Conservation (phyloP, 352 stramenopile genomes). For the Saprolegnia parasitica region DNA sequence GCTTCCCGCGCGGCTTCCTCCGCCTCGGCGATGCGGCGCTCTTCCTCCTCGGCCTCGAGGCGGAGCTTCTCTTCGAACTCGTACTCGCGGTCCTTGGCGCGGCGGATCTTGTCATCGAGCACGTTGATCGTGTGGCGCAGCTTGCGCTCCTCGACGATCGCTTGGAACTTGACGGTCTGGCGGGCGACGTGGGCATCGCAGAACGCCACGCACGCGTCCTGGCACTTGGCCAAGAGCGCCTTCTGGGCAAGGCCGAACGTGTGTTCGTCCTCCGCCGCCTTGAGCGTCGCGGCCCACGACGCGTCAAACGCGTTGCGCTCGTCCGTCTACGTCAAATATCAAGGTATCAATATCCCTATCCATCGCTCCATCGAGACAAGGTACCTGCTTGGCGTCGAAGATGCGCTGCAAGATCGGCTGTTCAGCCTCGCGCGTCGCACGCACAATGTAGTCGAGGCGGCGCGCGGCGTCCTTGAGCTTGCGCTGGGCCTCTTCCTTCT, state of each 20-base stretch:
- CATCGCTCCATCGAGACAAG: too few species aligned
- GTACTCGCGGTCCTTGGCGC: conserved; percentile 55
- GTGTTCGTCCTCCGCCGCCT: conserved; percentile 82
- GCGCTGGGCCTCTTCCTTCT: conserved; percentile 92
- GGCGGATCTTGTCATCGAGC: conserved; percentile 53
- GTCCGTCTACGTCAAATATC: conserved; percentile 36
- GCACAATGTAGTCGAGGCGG: conserved; percentile 94
- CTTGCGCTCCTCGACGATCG: conserved; percentile 77
- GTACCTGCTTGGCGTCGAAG: conserved; percentile 64
- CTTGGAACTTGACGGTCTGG: conserved; percentile 83
- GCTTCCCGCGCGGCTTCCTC: conserved; percentile 44
- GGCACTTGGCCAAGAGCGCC: conserved; percentile 52
- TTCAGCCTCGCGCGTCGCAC: conserved; percentile 95
- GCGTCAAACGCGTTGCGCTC: conserved; percentile 70
- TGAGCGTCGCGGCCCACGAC: conserved; percentile 66
- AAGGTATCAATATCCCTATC: conserved; percentile 1
- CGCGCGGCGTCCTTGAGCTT: conserved; percentile 91
- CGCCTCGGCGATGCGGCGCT: conserved; percentile 57
- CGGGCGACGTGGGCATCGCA: conserved; percentile 74
- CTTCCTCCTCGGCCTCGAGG: conserved; percentile 58
- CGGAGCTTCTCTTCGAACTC: conserved; percentile 64
- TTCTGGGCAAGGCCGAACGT: conserved; percentile 88
- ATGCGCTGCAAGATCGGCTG: conserved; percentile 87
- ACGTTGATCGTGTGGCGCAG: conserved; percentile 73
- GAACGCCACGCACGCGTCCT: conserved; percentile 70